These are phyloP conservation scores for Centrapalus pauciflorus DNA, from an alignment of 129 eudicot genomes.

Conservation along the genomic window DNA sequence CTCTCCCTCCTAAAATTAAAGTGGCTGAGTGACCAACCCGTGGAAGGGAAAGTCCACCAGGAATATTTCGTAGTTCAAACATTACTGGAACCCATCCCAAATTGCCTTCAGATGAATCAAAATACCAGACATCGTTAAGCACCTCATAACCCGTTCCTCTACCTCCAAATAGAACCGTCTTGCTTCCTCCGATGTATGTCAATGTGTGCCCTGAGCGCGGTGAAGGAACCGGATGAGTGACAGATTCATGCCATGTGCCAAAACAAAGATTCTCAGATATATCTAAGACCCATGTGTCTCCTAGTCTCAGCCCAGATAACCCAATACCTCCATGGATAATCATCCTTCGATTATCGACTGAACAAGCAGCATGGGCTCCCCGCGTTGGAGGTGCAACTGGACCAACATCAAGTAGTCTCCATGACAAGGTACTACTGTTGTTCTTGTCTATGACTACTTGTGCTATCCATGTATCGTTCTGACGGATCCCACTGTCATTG, in stretches of 20 bases:
- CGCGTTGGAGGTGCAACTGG: conserved; percentile 72
- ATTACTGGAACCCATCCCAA: conserved; percentile 52
- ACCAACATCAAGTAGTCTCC: conserved; percentile 78
- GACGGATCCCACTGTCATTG: conserved; percentile 85
- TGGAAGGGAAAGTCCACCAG: conserved; percentile 67
- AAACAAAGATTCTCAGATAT: conserved; percentile 57
- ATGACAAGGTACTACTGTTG: conserved; percentile 38
- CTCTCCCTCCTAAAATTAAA: conserved; percentile 59
- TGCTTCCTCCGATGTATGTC: conserved; percentile 56
- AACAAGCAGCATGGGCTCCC: conserved; percentile 91
- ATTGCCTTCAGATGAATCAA: conserved; percentile 46
- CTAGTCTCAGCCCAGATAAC: conserved; percentile 62
- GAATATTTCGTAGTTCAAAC: conserved; percentile 44
- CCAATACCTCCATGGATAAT: conserved; percentile 94
- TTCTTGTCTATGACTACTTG: conserved; percentile 23
- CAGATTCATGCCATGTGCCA: conserved; percentile 74
- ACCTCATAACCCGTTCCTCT: conserved; percentile 87
- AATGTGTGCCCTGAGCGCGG: conserved; percentile 92
- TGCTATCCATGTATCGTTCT: conserved; percentile 92
- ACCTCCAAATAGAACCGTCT: conserved; percentile 80
- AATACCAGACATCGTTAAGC: conserved; percentile 81
- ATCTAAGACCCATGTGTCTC: conserved; percentile 81
- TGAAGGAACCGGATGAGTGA: conserved; percentile 51
- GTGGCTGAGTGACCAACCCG: conserved; percentile 97
- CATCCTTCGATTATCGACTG: conserved; percentile 55